These are phyloP conservation scores for Penicillium sp. DNA, from an alignment of 2,329 filamentous ascomycete species.

Conservation along the genomic window DNA sequence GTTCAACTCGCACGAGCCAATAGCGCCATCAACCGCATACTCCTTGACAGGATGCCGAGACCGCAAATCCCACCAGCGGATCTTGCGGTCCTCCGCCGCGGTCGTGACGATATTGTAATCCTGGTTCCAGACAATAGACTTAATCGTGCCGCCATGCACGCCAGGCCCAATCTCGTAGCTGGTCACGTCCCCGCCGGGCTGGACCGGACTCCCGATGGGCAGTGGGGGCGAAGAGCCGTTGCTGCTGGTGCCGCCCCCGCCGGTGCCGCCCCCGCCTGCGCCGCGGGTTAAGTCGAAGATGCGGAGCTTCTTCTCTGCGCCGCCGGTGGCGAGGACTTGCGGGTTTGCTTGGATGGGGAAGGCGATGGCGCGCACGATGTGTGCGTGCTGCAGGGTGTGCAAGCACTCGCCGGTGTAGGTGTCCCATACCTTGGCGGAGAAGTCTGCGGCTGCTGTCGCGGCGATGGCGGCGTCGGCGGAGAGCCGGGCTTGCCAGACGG, in stretches of 20 bases:
- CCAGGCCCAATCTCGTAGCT: slow-evolving; percentile 87
- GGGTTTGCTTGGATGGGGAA: slow-evolving; percentile 80
- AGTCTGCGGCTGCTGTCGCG: slow-evolving; percentile 93
- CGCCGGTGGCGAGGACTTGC: slow-evolving; percentile 84
- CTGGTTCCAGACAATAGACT: slow-evolving; percentile 91
- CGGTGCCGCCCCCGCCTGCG: slow-evolving; percentile 40
- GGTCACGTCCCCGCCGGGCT: slow-evolving; percentile 51
- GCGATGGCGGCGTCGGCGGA: slow-evolving; percentile 85
- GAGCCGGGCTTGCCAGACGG: slow-evolving; percentile 92
- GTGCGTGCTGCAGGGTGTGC: slow-evolving; percentile 83
- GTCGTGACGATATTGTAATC: slow-evolving; percentile 89
- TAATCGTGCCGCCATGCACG: slow-evolving; percentile 84
- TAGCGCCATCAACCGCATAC: slow-evolving; percentile 76
- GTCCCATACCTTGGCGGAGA: slow-evolving; percentile 96
- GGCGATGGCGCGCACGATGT: slow-evolving; percentile 92
- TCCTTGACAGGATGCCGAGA: slow-evolving; percentile 74
- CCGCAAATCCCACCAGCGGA: slow-evolving; percentile 92
- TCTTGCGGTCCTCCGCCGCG: slow-evolving; percentile 83
- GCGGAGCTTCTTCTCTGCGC: slow-evolving; percentile 93
- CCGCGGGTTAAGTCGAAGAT: slow-evolving; percentile 79
- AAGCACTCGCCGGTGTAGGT: slow-evolving; percentile 90
- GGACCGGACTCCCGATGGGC: slow-evolving; percentile 33
- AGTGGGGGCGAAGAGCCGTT: slow-evolving; percentile 43
- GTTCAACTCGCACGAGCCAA: slow-evolving; percentile 90
- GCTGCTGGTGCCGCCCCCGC: slow-evolving; percentile 41